phyloP scores from a whole-genome alignment of 139 green algal species.

The Chlorella sp. region DNA sequence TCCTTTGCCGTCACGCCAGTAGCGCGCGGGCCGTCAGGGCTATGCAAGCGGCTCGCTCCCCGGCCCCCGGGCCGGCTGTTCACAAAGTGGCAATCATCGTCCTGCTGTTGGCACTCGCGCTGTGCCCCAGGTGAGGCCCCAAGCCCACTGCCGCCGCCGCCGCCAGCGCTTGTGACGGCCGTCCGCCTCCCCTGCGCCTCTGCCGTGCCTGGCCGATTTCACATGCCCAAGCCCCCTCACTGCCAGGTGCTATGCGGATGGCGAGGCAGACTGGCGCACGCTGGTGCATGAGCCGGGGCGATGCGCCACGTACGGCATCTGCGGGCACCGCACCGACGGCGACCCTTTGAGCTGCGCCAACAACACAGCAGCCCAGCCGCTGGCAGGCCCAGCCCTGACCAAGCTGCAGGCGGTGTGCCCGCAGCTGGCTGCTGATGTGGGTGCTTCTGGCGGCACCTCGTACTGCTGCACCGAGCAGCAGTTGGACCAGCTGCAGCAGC shows the following conservation, averaged over 20 bases:
- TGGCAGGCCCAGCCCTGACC: conserved; percentile 28
- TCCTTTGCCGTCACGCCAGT: too few relatives aligned
- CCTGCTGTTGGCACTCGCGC: background rate
- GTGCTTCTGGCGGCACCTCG: conserved; percentile 34
- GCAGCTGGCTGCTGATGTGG: conserved; percentile 62
- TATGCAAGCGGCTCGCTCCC: too few relatives aligned
- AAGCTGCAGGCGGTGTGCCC: conserved; percentile 69
- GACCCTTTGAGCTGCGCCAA: conserved; percentile 73
- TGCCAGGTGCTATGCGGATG: background rate
- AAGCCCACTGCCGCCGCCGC: background rate
- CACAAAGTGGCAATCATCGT: background rate
- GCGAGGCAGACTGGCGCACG: conserved; percentile 33
- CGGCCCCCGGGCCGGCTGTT: too few relatives aligned
- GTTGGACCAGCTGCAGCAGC: conserved; percentile 69
- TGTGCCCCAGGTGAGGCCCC: background rate
- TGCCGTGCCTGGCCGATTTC: background rate
- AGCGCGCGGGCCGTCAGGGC: too few relatives aligned
- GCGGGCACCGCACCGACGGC: conserved; percentile 73
- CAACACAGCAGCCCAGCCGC: conserved; percentile 54
- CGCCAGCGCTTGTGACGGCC: background rate
- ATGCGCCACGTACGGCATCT: conserved; percentile 47
- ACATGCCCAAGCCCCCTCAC: too few relatives aligned
- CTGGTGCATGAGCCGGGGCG: conserved; percentile 23
- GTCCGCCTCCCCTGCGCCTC: background rate
- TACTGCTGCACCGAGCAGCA: conserved; percentile 88